Base-by-base conservation (phyloP, 2,329 filamentous ascomycete genomes). In the Penicillium palitans region DNA sequence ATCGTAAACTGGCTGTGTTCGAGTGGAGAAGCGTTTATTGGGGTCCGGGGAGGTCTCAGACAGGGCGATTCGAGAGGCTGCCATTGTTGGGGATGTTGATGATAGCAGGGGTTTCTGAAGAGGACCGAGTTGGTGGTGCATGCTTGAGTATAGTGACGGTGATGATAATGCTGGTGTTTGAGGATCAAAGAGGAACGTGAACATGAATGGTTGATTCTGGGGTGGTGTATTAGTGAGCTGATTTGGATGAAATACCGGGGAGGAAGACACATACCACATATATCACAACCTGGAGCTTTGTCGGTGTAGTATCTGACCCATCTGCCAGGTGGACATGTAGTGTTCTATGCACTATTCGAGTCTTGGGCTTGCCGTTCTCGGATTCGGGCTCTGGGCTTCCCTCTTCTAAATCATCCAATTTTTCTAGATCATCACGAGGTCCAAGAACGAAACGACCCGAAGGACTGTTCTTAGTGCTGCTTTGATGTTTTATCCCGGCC, bases 1-100 rank as follows among this genome's bases (percentile, higher is more conserved):
- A 62, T 87, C 84, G 70, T 83, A 85, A 41, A 88, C 81, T 12
- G 80, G 79, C 21, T 70, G 66, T 45, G 72, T 73, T 21, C 70
- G 68, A 51, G 65, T 63, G 15, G 65, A 60, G 19, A 70, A 68
- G 24, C 61, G 68, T 58, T 68, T 70, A 45, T 66, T 69, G 51
- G 72, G 70, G 41, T 76, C 72, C 37, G 69, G 62, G 60, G 65
- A 67, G 40, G 71, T 76, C 24, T 71, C 67, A 6, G 68, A 67
- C 19, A 67, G 57, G 8, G 67, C 67, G 37, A 79, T 73, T 37
- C 78, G 76, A 27, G 74, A 67, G 41, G 72, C 67, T 24, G 76
- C 76, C 56, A 70, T 77, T 42, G 68, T 62, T 10, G 78, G 75
- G 33, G 79, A 80, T 1, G 80, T 82, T 29, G 79, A 81, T 45